Conservation (phyloP, 495 filamentous ascomycete genomes). For the Trichoderma erinaceum region DNA sequence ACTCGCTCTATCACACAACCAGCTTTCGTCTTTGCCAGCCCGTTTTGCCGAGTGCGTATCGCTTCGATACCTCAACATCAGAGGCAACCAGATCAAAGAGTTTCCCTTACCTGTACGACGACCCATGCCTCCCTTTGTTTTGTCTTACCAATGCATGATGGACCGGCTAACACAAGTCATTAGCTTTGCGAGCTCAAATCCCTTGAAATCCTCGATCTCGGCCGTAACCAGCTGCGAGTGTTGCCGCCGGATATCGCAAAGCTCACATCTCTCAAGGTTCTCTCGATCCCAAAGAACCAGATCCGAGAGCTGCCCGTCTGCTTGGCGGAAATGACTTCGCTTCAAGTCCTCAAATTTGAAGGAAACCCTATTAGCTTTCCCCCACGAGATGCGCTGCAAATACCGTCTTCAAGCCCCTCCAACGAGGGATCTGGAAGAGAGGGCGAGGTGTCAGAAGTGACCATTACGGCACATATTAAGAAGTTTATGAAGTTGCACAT, state of each 20-base stretch:
- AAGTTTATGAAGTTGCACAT: conserved; percentile 62
- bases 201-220: conserved; percentile 88
- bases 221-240: conserved; percentile 70
- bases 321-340: conserved; percentile 79
- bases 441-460: conserved; percentile 53
- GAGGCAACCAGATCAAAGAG: conserved; percentile 78
- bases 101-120: conserved; percentile 69
- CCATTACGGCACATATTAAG: conserved; percentile 68
- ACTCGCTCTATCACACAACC: conserved; percentile 85
- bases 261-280: conserved; percentile 66
- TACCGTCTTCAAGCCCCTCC: conserved; percentile 38
- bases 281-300: conserved; percentile 76
- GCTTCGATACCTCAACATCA: conserved; percentile 90
- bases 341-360: conserved; percentile 80
- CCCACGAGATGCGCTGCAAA: conserved; percentile 51
- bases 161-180: conserved; percentile 14
- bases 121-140: background rate
- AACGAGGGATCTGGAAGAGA: conserved; percentile 42
- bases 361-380: conserved; percentile 76
- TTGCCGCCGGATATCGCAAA: conserved; percentile 76
- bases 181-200: conserved; percentile 71
- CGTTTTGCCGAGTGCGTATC: conserved; percentile 81
- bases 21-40: conserved; percentile 66
- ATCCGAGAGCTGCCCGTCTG: conserved; percentile 77
- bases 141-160: conserved; percentile 2